Evolutionary conservation across 2,329 filamentous ascomycete genomes (phyloP).

Genomic region (Colletotrichum neosansevieriae): DNA sequence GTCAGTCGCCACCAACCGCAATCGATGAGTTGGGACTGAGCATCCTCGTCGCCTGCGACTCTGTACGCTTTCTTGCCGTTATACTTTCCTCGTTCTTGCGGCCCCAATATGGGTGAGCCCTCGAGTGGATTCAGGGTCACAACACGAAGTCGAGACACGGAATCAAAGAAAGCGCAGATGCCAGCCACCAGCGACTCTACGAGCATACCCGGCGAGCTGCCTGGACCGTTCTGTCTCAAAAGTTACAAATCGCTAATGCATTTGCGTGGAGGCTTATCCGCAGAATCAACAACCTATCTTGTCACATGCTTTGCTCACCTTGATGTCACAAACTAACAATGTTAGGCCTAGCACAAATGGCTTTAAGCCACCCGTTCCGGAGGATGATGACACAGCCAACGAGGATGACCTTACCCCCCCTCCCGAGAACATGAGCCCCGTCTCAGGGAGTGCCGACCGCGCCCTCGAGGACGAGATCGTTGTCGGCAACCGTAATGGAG

Average conservation of each 20-base stretch:
- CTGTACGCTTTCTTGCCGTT: too few species aligned
- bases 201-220: too few species aligned
- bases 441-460: slow-evolving; percentile 56
- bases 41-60: too few species aligned
- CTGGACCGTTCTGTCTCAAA: too few species aligned
- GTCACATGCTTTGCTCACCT: background rate
- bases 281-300: background rate
- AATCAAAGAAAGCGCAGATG: too few species aligned
- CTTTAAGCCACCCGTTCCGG: slow-evolving; percentile 41
- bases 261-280: too few species aligned
- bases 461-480: slow-evolving; percentile 65
- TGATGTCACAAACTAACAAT: slow-evolving; percentile 1
- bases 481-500: slow-evolving; percentile 58
- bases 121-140: too few species aligned
- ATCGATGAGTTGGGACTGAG: background rate
- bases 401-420: slow-evolving; percentile 60
- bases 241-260: too few species aligned
- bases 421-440: slow-evolving; percentile 53
- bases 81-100: too few species aligned
- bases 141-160: too few species aligned
- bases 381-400: slow-evolving; percentile 52
- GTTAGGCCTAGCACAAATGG: slow-evolving; percentile 41
- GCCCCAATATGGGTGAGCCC: too few species aligned
- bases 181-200: too few species aligned
- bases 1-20: background rate